Conservation (phyloP, 345 rosid genomes). For the Linum usitatissimum region DNA sequence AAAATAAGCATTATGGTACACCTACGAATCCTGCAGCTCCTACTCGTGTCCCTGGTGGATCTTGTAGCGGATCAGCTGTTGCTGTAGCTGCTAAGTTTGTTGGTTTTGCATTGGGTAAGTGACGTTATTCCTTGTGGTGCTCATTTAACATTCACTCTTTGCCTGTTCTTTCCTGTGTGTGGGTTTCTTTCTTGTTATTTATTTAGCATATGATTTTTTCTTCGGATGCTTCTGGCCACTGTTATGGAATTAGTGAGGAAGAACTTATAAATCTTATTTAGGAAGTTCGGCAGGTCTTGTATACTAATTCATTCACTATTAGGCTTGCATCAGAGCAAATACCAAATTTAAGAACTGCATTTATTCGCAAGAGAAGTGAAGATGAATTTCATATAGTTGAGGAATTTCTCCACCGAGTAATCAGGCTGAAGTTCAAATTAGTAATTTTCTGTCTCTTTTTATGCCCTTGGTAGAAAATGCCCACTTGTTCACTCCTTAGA, state of each 20-base stretch:
- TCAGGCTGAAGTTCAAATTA: too few species aligned
- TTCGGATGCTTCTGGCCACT: background rate
- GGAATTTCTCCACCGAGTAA: too few species aligned
- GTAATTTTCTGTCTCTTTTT: too few species aligned
- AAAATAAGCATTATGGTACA: constrained; percentile 75
- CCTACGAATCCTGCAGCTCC: constrained; percentile 67
- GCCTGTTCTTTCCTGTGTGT: background rate
- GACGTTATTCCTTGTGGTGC: background rate
- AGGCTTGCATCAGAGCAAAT: too few species aligned
- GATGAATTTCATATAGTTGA: too few species aligned
- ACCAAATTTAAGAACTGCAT: too few species aligned
- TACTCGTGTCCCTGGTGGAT: constrained; percentile 74
- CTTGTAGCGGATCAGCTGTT: constrained; percentile 90
- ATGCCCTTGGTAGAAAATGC: too few species aligned
- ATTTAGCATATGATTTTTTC: too few species aligned
- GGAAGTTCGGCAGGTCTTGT: background rate
- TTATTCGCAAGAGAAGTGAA: too few species aligned
- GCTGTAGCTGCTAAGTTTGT: constrained; percentile 78
- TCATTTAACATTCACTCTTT: background rate
- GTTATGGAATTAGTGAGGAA: background rate
- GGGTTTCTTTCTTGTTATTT: background rate
- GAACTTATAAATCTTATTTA: background rate
- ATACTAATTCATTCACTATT: background rate
- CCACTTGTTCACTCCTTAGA: too few species aligned
- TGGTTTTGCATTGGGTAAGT: constrained; percentile 75